Evolutionary conservation across 139 green algal genomes (phyloP).

Genomic region (Coelastrella sp.): DNA sequence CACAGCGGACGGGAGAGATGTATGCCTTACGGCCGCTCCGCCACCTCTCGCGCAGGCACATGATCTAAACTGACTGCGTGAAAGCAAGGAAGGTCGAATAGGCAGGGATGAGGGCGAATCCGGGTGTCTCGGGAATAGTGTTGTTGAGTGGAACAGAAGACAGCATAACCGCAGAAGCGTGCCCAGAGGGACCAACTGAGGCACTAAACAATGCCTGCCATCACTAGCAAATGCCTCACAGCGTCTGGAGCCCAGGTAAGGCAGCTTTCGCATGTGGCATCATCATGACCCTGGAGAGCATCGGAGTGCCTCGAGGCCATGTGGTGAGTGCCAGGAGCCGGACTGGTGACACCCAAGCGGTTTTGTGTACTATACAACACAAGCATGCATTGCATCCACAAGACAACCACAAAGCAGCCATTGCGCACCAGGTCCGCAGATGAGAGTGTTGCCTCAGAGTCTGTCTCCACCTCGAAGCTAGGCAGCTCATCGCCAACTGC

Average conservation of each 20-base stretch:
- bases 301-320: not conserved
- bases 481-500: slow-evolving; percentile 49
- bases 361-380: not conserved
- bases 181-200: not conserved
- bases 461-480: slow-evolving; percentile 48
- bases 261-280: not conserved
- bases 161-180: not conserved
- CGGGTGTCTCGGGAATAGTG: not conserved
- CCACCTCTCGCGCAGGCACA: too few species aligned
- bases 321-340: not conserved
- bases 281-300: not conserved
- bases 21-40: too few species aligned
- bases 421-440: slow-evolving; percentile 31
- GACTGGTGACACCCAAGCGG: not conserved
- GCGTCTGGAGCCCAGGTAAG: too few species aligned
- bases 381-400: not conserved
- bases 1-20: too few species aligned
- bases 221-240: too few species aligned
- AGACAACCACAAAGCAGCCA: not conserved
- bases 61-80: too few species aligned
- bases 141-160: not conserved
- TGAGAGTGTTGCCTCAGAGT: slow-evolving; percentile 13
- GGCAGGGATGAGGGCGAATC: not conserved
- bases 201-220: too few species aligned
- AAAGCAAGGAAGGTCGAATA: too few species aligned